These are phyloP conservation scores for Cucumis hystrix DNA, from an alignment of 306 rosid genomes.

Conservation along the genomic window DNA sequence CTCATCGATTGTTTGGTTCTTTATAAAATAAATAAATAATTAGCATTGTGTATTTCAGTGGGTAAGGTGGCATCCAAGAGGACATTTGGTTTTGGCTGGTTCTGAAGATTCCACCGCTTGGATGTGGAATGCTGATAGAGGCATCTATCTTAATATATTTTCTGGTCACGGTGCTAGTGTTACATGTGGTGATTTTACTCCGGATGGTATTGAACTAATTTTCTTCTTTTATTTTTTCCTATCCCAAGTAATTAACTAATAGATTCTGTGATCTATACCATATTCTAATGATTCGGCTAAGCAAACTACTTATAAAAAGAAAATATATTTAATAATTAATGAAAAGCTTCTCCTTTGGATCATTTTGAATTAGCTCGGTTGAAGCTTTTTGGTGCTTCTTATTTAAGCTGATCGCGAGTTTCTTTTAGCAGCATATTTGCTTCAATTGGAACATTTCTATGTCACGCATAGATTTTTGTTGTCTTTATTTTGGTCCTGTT, in stretches of 20 bases:
- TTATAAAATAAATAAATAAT: no score
- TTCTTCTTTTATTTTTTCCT: constrained; percentile 1
- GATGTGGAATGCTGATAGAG: constrained; percentile 87
- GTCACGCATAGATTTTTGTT: no score
- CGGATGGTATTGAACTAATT: constrained; percentile 57
- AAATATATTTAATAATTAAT: neutral
- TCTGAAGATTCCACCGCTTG: constrained; percentile 64
- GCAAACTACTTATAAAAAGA: neutral
- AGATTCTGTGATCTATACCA: neutral
- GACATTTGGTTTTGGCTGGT: constrained; percentile 75
- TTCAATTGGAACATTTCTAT: no score
- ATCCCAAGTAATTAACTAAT: neutral
- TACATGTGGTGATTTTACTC: constrained; percentile 91
- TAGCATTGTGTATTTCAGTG: constrained; percentile 39
- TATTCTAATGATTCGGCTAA: neutral
- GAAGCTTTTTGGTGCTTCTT: no score
- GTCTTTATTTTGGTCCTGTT: no score
- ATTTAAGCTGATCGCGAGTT: no score
- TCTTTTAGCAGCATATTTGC: no score
- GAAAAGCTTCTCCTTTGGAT: neutral
- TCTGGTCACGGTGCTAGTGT: constrained; percentile 71
- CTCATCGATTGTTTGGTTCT: neutral
- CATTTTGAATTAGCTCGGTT: no score
- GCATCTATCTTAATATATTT: constrained; percentile 40
- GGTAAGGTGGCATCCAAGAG: constrained; percentile 92